phyloP scores from a whole-genome alignment of 257 asterid species.

The Anisodus acutangulus region DNA sequence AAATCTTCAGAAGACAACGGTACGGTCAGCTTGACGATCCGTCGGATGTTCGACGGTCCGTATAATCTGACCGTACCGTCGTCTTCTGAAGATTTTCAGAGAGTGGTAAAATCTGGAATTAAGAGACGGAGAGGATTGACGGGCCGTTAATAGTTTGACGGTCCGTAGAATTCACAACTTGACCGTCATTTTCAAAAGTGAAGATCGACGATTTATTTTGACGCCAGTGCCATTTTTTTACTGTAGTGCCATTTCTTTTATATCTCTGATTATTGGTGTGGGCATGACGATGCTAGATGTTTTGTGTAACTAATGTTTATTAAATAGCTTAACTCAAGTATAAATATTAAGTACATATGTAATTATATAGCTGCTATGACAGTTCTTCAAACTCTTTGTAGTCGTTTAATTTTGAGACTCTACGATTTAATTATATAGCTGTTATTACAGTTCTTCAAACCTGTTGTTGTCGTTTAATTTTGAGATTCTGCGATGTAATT shows the following conservation, averaged over 20 bases:
- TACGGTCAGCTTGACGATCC: too few species aligned
- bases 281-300: not conserved
- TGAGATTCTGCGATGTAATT: too few species aligned
- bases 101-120: too few species aligned
- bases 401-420: not conserved
- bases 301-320: not conserved
- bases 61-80: too few species aligned
- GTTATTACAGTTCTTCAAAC: not conserved
- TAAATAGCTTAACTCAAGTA: not conserved
- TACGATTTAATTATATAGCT: not conserved
- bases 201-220: not conserved
- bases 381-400: not conserved
- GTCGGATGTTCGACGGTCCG: too few species aligned
- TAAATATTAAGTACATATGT: not conserved
- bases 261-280: not conserved
- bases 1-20: too few species aligned
- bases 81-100: too few species aligned
- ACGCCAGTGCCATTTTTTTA: not conserved
- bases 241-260: not conserved
- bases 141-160: too few species aligned
- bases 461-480: too few species aligned
- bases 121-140: too few species aligned
- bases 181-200: too few species aligned
- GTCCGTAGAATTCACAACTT: too few species aligned
- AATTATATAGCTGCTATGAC: not conserved